Base-by-base conservation (phyloP, 2,329 filamentous ascomycete genomes). In the Botrytis fragariae region DNA sequence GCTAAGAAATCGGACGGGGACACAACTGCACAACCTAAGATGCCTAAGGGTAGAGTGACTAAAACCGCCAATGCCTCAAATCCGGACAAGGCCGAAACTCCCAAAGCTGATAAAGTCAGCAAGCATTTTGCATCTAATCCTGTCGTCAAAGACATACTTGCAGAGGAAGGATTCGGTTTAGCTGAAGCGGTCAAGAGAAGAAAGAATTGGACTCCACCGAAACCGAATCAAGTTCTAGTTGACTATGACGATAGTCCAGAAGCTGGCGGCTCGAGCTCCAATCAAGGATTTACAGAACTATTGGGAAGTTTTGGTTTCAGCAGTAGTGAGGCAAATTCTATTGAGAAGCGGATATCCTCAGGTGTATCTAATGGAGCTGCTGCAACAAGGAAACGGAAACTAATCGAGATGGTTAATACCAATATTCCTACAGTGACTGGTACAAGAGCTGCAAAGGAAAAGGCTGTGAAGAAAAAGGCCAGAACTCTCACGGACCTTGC, bases 401-500 rank as follows among this genome's bases (percentile, higher is more conserved):
- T 85, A 20, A 85, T 89, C 39, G 87, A 90, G 62, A 79, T 87
- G 57, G 81, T 89, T 1, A 81, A 83, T 1, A 81, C 81, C 77
- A 82, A 77, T 72, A 75, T 75, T 59, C 65, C 77, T 9, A 60
- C 39, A 51, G 44, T 4, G n/a, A 16, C 9, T 35, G 22, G 9
- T 4, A 61, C 61, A 54, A 42, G 45, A 22, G 42, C 25, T 6
- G 20, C 57, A 14, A 73, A 73, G 48, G 68, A 73, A 6, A 73
- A 71, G 18, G 45, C 68, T 39, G 44, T 45, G n/a, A 90, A 89
- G 81, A 94, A 92, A 82, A 95, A 92, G 81, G 83, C 90, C 0
- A 89, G 89, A 59, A 97, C 93, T 0, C 91, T 97, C 73, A 97
- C 94, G 0, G 92, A 90, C 59, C 83, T 93, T 68, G 92, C 93